phyloP scores from a whole-genome alignment of 768 basidiomycete genomes.

The Phanerodontia chrysosporium region DNA sequence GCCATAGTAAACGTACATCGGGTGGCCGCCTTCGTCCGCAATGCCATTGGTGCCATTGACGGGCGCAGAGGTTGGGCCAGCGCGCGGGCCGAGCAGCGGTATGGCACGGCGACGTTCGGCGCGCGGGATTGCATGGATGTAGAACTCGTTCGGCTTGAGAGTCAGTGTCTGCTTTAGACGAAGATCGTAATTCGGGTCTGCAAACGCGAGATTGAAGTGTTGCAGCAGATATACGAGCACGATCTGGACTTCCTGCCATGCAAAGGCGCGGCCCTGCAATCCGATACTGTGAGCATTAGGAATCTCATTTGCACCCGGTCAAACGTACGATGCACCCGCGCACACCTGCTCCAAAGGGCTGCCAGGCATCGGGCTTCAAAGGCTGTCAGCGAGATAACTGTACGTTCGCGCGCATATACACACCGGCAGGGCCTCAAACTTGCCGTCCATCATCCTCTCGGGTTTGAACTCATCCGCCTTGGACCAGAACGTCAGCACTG shows the following conservation, averaged over 20 bases:
- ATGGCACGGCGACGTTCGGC: not conserved
- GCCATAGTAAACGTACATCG: constrained; percentile 37
- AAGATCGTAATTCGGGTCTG: constrained; percentile 40
- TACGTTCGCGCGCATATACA: not conserved
- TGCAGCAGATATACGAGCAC: constrained; percentile 39
- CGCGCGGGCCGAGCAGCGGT: constrained; percentile 12
- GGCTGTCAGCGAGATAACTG: not conserved
- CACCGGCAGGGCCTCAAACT: constrained; percentile 44
- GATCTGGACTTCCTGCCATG: constrained; percentile 44
- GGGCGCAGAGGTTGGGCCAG: not conserved
- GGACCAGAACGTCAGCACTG: not conserved
- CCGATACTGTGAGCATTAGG: not conserved
- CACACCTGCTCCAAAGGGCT: constrained; percentile 32
- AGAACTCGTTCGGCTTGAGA: constrained; percentile 41
- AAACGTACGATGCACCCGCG: constrained; percentile 23
- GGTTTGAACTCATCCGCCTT: constrained; percentile 39
- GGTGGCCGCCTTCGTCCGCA: not conserved
- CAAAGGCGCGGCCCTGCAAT: constrained; percentile 36
- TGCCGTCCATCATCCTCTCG: constrained; percentile 45
- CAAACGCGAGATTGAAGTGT: constrained; percentile 39
- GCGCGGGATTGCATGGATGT: constrained; percentile 31
- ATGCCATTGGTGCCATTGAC: not conserved
- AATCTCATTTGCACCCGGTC: too few species aligned
- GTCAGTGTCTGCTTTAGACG: constrained; percentile 42
- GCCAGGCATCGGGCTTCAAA: constrained; percentile 37